Conservation (phyloP, 106 monocot species). For the Dioscorea dumetorum region DNA sequence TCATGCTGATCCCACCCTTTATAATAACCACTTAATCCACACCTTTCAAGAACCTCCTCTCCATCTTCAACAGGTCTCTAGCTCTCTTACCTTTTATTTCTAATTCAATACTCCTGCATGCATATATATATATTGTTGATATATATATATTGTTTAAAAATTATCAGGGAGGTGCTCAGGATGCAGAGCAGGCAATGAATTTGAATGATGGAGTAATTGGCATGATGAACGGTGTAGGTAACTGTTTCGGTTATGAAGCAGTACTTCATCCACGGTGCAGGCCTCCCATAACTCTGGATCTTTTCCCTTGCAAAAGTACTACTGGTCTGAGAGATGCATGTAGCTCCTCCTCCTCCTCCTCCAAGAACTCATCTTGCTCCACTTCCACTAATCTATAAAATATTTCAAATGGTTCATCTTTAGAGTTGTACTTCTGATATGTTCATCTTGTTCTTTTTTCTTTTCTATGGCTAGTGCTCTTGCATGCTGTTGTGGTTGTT, state of each 20-base stretch:
- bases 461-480: background rate
- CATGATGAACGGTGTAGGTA: background rate
- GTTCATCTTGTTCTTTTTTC: conserved; percentile 1
- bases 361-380: conserved; percentile 61
- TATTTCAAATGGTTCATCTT: too few relatives aligned
- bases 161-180: conserved; percentile 8
- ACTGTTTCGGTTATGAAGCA: conserved; percentile 9
- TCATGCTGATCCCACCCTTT: background rate
- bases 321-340: conserved; percentile 50
- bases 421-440: background rate
- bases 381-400: conserved; percentile 24
- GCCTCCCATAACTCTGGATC: conserved; percentile 57
- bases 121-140: background rate
- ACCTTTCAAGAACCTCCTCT: background rate
- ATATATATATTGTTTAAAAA: background rate
- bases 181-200: conserved; percentile 24
- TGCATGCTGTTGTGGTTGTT: background rate
- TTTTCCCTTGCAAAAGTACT: conserved; percentile 62
- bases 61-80: background rate
- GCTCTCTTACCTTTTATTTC: background rate
- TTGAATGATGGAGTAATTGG: conserved; percentile 6
- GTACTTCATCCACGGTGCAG: conserved; percentile 20
- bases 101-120: background rate
- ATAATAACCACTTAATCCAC: background rate
- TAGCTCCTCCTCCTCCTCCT: conserved; percentile 36